These are phyloP conservation scores for Aspergillus viridinutans DNA, from an alignment of 2,329 filamentous ascomycete species.

Conservation along the genomic window DNA sequence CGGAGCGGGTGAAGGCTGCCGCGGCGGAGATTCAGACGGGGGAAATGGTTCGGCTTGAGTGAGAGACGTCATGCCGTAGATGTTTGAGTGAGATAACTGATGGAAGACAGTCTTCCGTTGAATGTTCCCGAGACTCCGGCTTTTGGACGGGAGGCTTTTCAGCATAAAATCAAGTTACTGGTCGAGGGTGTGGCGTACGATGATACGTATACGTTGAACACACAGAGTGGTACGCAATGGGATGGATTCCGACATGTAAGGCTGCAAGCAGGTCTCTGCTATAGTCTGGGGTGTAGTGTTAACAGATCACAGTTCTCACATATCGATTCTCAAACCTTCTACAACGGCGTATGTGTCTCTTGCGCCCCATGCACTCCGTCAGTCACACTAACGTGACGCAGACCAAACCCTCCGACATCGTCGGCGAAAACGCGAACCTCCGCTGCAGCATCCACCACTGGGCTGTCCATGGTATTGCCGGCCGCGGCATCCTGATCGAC, in stretches of 20 bases:
- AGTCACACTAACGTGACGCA: slow-evolving; percentile 8
- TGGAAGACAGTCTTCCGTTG: slow-evolving; percentile 45
- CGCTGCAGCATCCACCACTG: slow-evolving; percentile 43
- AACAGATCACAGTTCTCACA: slow-evolving; percentile 32
- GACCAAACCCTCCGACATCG: slow-evolving; percentile 33
- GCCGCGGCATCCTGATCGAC: slow-evolving; percentile 41
- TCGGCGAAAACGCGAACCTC: slow-evolving; percentile 30
- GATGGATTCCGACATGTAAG: slow-evolving; percentile 48
- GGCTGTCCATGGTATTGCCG: slow-evolving; percentile 40
- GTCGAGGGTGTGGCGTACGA: slow-evolving; percentile 37
- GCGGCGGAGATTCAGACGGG: slow-evolving; percentile 52
- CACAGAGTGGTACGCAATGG: slow-evolving; percentile 48
- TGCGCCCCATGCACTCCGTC: not conserved
- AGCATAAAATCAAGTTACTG: slow-evolving; percentile 51
- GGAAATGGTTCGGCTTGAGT: slow-evolving; percentile 54
- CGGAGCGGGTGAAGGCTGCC: slow-evolving; percentile 51
- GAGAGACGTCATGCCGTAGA: slow-evolving; percentile 9
- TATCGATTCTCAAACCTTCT: slow-evolving; percentile 34
- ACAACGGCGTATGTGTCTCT: slow-evolving; percentile 34
- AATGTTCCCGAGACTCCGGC: slow-evolving; percentile 50
- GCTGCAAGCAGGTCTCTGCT: not conserved
- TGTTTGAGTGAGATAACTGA: not conserved
- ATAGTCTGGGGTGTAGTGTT: not conserved
- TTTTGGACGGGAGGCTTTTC: slow-evolving; percentile 50
- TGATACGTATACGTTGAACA: slow-evolving; percentile 46